phyloP scores from a whole-genome alignment of 768 basidiomycete genomes.

The Boletus sensibilis region DNA sequence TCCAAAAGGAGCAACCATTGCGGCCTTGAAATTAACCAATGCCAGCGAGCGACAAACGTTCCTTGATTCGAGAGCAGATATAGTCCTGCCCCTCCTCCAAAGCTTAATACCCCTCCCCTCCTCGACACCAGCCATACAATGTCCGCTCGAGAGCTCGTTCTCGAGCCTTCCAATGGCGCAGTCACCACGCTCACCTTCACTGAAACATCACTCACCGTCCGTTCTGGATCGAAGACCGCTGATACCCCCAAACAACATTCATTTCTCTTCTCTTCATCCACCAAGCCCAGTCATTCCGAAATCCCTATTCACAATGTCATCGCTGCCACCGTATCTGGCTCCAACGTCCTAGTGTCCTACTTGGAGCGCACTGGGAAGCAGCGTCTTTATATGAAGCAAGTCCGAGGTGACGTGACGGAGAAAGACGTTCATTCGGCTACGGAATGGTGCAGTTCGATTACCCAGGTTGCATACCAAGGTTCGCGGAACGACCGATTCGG shows the following conservation, averaged over 20 bases:
- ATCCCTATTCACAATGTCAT: constrained; percentile 54
- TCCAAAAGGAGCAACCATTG: background rate
- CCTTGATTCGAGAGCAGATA: background rate
- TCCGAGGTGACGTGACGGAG: constrained; percentile 43
- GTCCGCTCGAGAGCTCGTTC: constrained; percentile 20
- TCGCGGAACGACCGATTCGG: background rate
- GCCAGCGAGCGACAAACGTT: too few species aligned
- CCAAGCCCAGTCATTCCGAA: constrained; percentile 17
- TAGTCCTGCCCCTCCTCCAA: background rate
- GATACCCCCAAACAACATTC: constrained; percentile 4
- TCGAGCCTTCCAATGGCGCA: constrained; percentile 14
- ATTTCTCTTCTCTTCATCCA: constrained; percentile 10
- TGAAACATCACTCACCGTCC: constrained; percentile 28
- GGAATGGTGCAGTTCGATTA: constrained; percentile 55
- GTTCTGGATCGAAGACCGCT: constrained; percentile 12
- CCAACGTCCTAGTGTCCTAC: constrained; percentile 49
- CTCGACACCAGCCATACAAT: constrained; percentile 4
- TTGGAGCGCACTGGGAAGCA: constrained; percentile 45
- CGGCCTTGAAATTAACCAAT: too few species aligned
- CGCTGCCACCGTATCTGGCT: constrained; percentile 42
- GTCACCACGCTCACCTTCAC: constrained; percentile 28
- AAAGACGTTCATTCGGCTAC: constrained; percentile 35
- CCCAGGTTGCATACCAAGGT: constrained; percentile 64
- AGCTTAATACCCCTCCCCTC: background rate
- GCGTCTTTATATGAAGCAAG: constrained; percentile 36